Percentiles rank a stretch among this genome's conserved stretches.
Conservation (phyloP, 805 yeast genomes). For the Candida cerambycidarum region DNA sequence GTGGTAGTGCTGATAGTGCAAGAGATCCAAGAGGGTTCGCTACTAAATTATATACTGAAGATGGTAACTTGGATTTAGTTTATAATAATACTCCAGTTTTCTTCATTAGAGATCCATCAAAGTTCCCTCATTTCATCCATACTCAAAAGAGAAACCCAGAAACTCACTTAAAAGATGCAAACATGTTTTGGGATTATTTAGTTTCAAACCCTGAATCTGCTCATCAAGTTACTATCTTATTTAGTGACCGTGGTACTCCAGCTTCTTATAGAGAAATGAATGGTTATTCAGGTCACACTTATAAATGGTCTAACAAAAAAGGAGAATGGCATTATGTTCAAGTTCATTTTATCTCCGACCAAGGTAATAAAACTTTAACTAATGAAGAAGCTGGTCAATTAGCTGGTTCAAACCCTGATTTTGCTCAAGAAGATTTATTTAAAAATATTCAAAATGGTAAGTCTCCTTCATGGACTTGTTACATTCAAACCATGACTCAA, state of each 20-base stretch:
- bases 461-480: slow-evolving; percentile 80
- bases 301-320: slow-evolving; percentile 72
- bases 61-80: slow-evolving; percentile 82
- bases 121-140: slow-evolving; percentile 86
- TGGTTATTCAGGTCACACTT: slow-evolving; percentile 83
- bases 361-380: slow-evolving; percentile 52
- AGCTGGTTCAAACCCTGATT: slow-evolving; percentile 80
- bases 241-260: slow-evolving; percentile 84
- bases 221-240: slow-evolving; percentile 72
- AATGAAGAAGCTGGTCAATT: slow-evolving; percentile 68
- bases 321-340: slow-evolving; percentile 81
- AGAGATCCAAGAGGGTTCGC: slow-evolving; percentile 89
- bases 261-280: slow-evolving; percentile 72
- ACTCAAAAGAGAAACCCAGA: slow-evolving; percentile 86
- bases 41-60: slow-evolving; percentile 76
- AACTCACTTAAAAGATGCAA: slow-evolving; percentile 75
- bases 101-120: slow-evolving; percentile 80
- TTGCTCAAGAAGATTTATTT: slow-evolving; percentile 76
- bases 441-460: slow-evolving; percentile 76
- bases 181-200: slow-evolving; percentile 84
- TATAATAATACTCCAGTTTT: slow-evolving; percentile 86
- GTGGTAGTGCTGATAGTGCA: slow-evolving; percentile 77
- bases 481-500: slow-evolving; percentile 82
- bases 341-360: slow-evolving; percentile 70
- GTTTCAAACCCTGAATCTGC: slow-evolving; percentile 69